These are phyloP conservation scores for Solanum rostratum DNA, from an alignment of 257 asterid genomes.

Conservation along the genomic window DNA sequence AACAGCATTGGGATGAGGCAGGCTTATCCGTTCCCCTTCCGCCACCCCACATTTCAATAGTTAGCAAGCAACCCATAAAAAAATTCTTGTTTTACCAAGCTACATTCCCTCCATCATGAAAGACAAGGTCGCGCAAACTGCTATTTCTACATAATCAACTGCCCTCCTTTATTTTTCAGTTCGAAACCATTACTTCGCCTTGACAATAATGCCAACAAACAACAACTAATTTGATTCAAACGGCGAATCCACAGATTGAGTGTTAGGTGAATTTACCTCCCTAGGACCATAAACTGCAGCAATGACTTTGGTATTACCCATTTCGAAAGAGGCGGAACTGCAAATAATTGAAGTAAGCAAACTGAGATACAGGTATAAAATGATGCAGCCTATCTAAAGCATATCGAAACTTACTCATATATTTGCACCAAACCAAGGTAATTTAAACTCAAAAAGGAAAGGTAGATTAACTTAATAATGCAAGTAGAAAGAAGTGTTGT, in stretches of 20 bases:
- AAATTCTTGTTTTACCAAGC: not conserved
- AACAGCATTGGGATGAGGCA: not conserved
- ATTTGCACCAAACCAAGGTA: not conserved
- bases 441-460: not conserved
- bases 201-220: not conserved
- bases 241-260: not conserved
- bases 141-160: not conserved
- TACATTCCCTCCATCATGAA: not conserved
- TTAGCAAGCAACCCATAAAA: not conserved
- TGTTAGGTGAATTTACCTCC: slow-evolving; percentile 34
- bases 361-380: not conserved
- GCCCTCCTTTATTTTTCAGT: not conserved
- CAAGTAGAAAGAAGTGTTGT: not conserved
- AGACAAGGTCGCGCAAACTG: not conserved
- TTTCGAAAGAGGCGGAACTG: slow-evolving; percentile 92
- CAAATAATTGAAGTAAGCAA: slow-evolving; percentile 12
- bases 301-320: slow-evolving; percentile 97
- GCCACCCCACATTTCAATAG: not conserved
- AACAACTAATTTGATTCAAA: not conserved
- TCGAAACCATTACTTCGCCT: not conserved
- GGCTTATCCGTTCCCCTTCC: not conserved
- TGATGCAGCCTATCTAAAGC: not conserved
- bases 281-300: slow-evolving; percentile 98
- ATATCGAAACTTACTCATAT: not conserved
- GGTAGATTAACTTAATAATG: not conserved